Percentiles rank a stretch among this genome's conserved stretches.
Conservation (phyloP, 352 stramenopile species). For the Pythium diclinum region DNA sequence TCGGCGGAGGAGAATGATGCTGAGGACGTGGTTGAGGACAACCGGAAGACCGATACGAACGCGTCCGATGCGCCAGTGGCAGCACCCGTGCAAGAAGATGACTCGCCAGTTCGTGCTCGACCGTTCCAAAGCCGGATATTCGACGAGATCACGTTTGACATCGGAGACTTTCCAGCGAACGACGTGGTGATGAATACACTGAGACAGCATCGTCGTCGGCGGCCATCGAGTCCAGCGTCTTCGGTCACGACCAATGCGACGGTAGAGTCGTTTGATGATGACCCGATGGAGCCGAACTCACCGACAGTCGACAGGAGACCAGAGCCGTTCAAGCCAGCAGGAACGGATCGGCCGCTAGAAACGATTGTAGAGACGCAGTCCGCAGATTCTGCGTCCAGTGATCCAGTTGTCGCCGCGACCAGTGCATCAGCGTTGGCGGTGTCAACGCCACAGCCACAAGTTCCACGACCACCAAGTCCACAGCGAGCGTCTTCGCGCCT, state of each 20-base stretch:
- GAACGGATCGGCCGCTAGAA: not conserved
- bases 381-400: not conserved
- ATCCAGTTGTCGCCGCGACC: too few species aligned
- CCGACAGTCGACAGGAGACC: not conserved
- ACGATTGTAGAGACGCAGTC: not conserved
- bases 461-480: too few species aligned
- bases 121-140: not conserved
- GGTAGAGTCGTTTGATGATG: not conserved
- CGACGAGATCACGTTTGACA: constrained; percentile 24
- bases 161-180: constrained; percentile 35
- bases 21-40: not conserved
- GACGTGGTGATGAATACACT: not conserved
- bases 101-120: not conserved
- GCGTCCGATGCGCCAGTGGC: not conserved
- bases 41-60: not conserved
- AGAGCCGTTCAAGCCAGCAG: not conserved
- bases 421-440: too few species aligned
- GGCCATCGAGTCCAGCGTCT: not conserved
- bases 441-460: too few species aligned
- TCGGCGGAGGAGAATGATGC: not conserved
- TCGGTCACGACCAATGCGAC: not conserved
- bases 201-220: not conserved
- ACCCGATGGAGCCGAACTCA: not conserved
- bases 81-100: not conserved
- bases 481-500: too few species aligned